A percentile compares a stretch with the other conserved stretches of the same genome.
Conservation (phyloP, 345 rosid species). For the Anacardium occidentale region DNA sequence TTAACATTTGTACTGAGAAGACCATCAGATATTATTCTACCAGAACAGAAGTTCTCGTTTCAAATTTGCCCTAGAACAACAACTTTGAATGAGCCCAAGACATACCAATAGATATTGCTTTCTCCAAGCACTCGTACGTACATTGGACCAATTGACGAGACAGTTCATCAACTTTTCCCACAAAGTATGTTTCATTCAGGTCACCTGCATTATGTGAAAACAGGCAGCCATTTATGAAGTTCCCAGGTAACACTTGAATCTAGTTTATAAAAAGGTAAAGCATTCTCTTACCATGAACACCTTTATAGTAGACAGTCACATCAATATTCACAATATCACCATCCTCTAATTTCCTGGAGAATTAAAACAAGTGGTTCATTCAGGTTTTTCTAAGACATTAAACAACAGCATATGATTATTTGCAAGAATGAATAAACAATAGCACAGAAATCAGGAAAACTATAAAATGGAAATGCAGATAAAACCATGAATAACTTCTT, state of each 20-base stretch:
- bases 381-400: neutral
- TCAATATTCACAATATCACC: slow-evolving; percentile 95
- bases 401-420: neutral
- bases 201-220: slow-evolving; percentile 55
- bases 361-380: slow-evolving; percentile 17
- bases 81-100: slow-evolving; percentile 8
- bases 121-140: slow-evolving; percentile 91
- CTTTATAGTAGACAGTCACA: slow-evolving; percentile 81
- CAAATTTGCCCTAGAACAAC: too few relatives aligned
- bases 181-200: slow-evolving; percentile 93
- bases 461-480: neutral
- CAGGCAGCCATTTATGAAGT: slow-evolving; percentile 11
- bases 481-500: neutral
- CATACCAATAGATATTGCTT: slow-evolving; percentile 83
- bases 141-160: slow-evolving; percentile 78
- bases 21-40: too few relatives aligned
- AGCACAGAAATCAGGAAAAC: neutral
- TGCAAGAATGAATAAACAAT: neutral
- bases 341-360: slow-evolving; percentile 78
- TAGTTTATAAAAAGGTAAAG: neutral
- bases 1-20: too few relatives aligned
- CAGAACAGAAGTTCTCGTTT: too few relatives aligned
- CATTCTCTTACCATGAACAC: slow-evolving; percentile 80
- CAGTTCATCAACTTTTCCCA: slow-evolving; percentile 90
- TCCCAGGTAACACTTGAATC: neutral